These are phyloP conservation scores for Tuber borchii DNA, from an alignment of 495 filamentous ascomycete genomes.

Conservation along the genomic window DNA sequence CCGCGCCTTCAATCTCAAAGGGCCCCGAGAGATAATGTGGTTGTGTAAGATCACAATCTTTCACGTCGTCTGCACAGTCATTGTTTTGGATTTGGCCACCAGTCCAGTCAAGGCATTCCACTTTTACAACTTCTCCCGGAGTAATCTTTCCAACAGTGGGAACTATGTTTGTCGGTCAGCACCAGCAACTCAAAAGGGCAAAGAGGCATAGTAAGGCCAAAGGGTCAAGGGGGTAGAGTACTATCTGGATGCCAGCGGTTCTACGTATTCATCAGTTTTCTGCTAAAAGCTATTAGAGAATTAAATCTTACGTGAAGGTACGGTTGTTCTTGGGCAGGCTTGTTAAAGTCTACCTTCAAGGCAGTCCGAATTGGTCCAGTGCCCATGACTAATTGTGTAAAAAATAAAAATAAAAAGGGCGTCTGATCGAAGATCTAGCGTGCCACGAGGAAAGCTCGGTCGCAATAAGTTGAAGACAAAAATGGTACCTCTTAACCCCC, in stretches of 20 bases:
- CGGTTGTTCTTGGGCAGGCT: slow-evolving; percentile 66
- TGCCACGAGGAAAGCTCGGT: neutral
- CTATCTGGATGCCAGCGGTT: slow-evolving; percentile 95
- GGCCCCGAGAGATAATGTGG: slow-evolving; percentile 87
- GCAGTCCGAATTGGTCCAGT: slow-evolving; percentile 33
- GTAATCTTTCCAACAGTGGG: slow-evolving; percentile 68
- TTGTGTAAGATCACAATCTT: slow-evolving; percentile 73
- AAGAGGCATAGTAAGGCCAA: neutral
- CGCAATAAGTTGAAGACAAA: neutral
- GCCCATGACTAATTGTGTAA: slow-evolving; percentile 19
- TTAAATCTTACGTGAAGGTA: slow-evolving; percentile 62
- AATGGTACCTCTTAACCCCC: neutral
- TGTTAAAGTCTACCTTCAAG: slow-evolving; percentile 65
- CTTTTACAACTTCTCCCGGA: slow-evolving; percentile 84
- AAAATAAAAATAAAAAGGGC: neutral
- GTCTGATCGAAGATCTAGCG: neutral
- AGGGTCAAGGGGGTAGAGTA: slow-evolving; percentile 43
- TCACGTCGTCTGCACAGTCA: slow-evolving; percentile 81
- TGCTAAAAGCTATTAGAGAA: neutral
- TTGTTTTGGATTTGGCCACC: slow-evolving; percentile 87
- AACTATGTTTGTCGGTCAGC: slow-evolving; percentile 49
- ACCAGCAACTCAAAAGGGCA: neutral
- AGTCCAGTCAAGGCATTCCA: slow-evolving; percentile 88
- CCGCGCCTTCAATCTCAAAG: slow-evolving; percentile 79
- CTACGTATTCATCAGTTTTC: slow-evolving; percentile 45